Base-by-base conservation (phyloP, 371 early-diverging fungal species). In the Batkoa obscura region DNA sequence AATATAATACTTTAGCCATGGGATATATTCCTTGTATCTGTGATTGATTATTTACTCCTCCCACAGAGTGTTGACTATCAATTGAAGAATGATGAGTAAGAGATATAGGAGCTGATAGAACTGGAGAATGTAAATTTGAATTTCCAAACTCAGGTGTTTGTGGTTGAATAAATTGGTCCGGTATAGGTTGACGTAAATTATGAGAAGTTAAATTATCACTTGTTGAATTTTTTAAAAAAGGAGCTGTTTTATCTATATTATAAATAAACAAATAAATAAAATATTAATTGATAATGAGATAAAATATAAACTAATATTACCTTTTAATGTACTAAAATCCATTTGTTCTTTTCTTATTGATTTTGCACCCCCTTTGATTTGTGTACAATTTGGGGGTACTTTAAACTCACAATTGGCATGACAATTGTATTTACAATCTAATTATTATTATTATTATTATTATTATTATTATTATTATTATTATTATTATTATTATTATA, bases 391-490 rank as follows among this genome's bases (percentile, higher is more conserved):
- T 1, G 81, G 81, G 3, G 84, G 76, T 0, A 86, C 86, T 59
- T 87, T 88, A 74, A 88, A 79, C 64, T 87, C 86, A 62, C 88
- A 88, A 56, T 83, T 86, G 2, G 81, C 72, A 60, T 88, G 88
- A 60, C 88, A 87, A 37, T 81, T 81, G 57, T 81, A 84, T 2
- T 84, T 83, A 69, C 88, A 88, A n/a, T 77, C 82, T 63, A 57
- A 32, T 55, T 31, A 38, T 13, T 39, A 45, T 15, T 2, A 42
- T 13, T 41, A 1, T 13, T 5, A n/a, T n/a, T n/a, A n/a, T n/a
- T n/a, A n/a, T n/a, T n/a, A n/a, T n/a, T n/a, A n/a, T n/a, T n/a
- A n/a, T n/a, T n/a, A n/a, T n/a, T n/a, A n/a, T n/a, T n/a, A n/a
- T n/a, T n/a, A n/a, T n/a, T n/a, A n/a, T 5, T n/a, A 33, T 32